Base-by-base conservation (phyloP, 2,329 filamentous ascomycete species). In the Thielaviopsis musarum region DNA sequence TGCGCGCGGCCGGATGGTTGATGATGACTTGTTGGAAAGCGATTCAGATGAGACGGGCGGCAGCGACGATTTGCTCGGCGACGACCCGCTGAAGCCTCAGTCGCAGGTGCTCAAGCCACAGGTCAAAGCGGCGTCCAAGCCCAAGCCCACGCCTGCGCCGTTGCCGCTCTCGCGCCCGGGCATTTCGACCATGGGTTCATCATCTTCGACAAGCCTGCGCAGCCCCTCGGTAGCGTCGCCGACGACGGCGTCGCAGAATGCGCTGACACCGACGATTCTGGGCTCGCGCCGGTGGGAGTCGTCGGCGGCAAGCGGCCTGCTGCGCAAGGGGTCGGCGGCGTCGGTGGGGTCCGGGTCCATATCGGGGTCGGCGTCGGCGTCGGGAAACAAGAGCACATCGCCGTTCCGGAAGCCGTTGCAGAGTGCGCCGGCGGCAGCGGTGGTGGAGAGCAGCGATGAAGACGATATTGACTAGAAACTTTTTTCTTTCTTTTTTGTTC, bases 1-100 rank as follows among this genome's bases (percentile, higher is more conserved):
- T 62, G 71, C 72, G 1, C 68, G 70, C 12, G 77, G 77, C 13
- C 70, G 70, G 55, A 71, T 71, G 13, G 63, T 76, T 34, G 73
- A 76, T 48, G 68, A 73, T 22, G 66, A 69, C 26, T 70, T 74
- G 30, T 68, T 74, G 4, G 74, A 72, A 38, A 66, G 72, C 6
- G 69, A 71, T 0, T 68, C 70, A 19, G 67, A 65, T 12, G 61
- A 69, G 3, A 65, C 65, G 3, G 66, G 67, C 5, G 65, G 66
- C 24, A 67, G 69, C 63, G 69, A 64, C 69, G 54, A 71, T 45
- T 52, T 62, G 15, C 70, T 57, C 78, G 72, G 3, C 75, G 66
- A 58, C 26, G 58, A 57, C 24, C 52, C 61, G 10, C 19, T 52
- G 5, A 60, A 58, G 55, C 58, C 55, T 6, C 56, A 58, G 56